Base-by-base conservation (phyloP, 2,329 filamentous ascomycete genomes). In the Domatiomyces globalis region DNA sequence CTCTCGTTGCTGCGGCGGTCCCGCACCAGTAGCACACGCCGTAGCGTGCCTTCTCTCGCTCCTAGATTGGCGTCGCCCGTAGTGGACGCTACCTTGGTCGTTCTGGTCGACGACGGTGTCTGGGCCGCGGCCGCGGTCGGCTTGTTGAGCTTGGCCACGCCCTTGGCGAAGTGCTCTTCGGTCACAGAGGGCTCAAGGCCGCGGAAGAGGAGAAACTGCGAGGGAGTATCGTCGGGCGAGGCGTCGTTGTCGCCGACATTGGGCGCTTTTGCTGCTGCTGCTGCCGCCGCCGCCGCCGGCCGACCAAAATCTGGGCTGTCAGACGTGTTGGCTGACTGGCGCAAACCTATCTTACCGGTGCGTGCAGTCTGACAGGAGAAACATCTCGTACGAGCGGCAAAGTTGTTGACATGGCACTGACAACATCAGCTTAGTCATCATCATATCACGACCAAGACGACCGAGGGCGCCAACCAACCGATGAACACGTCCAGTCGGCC, bases 131-230 rank as follows among this genome's bases (percentile, higher is more conserved):
- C 70, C 8, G 64, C 56, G 12, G 65, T 60, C 0, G 75, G 74
- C 56, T 80, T 83, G 61, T 86, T 85, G 3, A 94, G 73, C 58
- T 85, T 86, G 60, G 80, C 78, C 48, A 87, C 78, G 20, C 85
- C 86, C 51, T 79, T 81, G 1, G 82, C 83, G 8, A 94, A 72
- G 46, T 85, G 71, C 51, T 84, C 79, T 65, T 90, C 86, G 5
- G 76, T 84, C 5, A 87, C 79, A 12, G 83, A 81, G 0, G 77
- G 69, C 29, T 86, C 80, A 5, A 94, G 69, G 6, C 82, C 82
- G 54, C 85, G 80, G 20, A 92, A 72, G 4, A 92, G 78, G 18
- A 92, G 69, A 58, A 89, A 87, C 58, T 88, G 85, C 1, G 85
- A 87, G 1, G 82, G 77, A 0, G 75, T 81, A 19, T 69, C 71